Conservation (phyloP, 192 early-diverging fungal genomes). For the Gaertneriomyces sp. region DNA sequence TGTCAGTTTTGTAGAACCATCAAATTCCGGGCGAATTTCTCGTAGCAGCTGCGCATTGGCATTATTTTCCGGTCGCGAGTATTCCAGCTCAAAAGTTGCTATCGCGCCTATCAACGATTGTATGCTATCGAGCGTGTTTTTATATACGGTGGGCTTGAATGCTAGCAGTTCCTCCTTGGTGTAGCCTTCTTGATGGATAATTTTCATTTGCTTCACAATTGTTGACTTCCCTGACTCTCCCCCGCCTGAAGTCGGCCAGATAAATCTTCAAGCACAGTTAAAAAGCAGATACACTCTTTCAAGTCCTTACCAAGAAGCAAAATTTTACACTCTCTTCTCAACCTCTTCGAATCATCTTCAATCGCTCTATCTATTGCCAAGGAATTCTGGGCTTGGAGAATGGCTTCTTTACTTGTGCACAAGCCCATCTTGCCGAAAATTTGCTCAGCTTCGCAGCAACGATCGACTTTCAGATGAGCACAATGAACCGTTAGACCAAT, state of each 20-base stretch:
- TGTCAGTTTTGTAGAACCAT: not conserved
- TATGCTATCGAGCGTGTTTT: constrained; percentile 81
- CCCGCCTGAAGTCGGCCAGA: constrained; percentile 53
- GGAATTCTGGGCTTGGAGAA: constrained; percentile 46
- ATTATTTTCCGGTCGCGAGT: constrained; percentile 21
- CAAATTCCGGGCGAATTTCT: constrained; percentile 1
- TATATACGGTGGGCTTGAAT: constrained; percentile 77
- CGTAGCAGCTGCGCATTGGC: not conserved
- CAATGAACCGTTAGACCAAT: too few relatives aligned
- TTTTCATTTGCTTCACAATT: constrained; percentile 97
- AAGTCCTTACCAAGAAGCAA: constrained; percentile 58
- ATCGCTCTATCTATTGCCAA: constrained; percentile 58
- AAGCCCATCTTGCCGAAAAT: constrained; percentile 51
- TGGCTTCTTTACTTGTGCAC: constrained; percentile 65
- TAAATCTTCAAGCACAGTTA: not conserved
- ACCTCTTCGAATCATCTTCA: constrained; percentile 55
- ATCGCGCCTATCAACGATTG: constrained; percentile 73
- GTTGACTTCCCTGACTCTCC: constrained; percentile 96
- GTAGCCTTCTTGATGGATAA: constrained; percentile 91
- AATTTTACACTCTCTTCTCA: constrained; percentile 72
- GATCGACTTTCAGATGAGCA: too few relatives aligned
- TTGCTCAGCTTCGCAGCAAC: too few relatives aligned
- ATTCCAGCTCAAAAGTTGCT: constrained; percentile 44
- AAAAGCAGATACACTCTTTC: not conserved
- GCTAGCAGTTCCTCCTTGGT: constrained; percentile 71